Percentiles rank a stretch among this genome's conserved stretches.
phyloP scores from a whole-genome alignment of 202 grass and related monocot species.

The Saccharum hybrid region DNA sequence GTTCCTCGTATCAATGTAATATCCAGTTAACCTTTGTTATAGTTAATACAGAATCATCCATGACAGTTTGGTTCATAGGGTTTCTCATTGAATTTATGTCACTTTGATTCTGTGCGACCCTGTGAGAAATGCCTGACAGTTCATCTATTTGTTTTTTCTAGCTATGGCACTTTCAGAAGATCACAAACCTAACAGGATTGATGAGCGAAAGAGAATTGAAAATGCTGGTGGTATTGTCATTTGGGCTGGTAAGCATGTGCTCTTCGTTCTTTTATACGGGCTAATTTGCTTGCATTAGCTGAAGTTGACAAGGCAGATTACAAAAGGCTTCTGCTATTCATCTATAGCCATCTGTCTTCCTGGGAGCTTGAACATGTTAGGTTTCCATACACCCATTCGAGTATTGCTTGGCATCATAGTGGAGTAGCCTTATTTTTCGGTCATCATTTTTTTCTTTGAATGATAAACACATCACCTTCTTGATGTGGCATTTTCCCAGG shows the following conservation, averaged over 20 bases:
- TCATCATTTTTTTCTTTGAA: constrained; percentile 30
- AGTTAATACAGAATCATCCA: not conserved
- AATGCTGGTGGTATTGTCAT: constrained; percentile 92
- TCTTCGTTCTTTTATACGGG: constrained; percentile 3
- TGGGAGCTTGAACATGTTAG: constrained; percentile 19
- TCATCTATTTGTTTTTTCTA: constrained; percentile 47
- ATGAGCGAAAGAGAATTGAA: constrained; percentile 87
- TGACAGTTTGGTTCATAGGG: not conserved
- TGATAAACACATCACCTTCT: constrained; percentile 38
- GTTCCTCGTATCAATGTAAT: not conserved
- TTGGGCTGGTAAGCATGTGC: constrained; percentile 75
- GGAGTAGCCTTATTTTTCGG: not conserved
- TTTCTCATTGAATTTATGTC: constrained; percentile 31
- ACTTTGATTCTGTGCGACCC: constrained; percentile 1
- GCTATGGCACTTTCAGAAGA: constrained; percentile 86
- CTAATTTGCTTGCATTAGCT: constrained; percentile 16
- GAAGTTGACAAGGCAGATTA: not conserved
- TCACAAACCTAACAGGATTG: constrained; percentile 89
- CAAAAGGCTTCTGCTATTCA: constrained; percentile 26
- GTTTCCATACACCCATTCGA: not conserved
- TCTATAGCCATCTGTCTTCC: constrained; percentile 27
- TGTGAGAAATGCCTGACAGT: constrained; percentile 1
- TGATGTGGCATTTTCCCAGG: constrained; percentile 53
- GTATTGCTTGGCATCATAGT: not conserved
- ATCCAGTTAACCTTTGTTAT: constrained; percentile 16